A percentile compares a stretch with the other conserved stretches of the same genome.
Conservation (phyloP, 1,284 basidiomycete species). For the Kwoniella shivajii region DNA sequence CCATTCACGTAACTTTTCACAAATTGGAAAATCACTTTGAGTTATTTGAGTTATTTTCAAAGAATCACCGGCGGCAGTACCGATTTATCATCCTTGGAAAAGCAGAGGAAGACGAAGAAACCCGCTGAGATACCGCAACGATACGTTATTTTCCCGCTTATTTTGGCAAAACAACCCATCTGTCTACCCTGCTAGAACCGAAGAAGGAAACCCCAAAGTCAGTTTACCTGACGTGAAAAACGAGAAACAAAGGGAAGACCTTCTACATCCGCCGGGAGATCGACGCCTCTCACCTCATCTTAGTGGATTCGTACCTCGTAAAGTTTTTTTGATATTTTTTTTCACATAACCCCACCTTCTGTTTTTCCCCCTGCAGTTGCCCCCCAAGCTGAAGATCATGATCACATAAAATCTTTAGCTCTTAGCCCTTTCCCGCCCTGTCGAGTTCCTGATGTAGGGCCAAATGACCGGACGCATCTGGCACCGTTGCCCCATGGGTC, state of each 20-base stretch:
- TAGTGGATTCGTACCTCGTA: no score
- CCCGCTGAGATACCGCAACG: neutral
- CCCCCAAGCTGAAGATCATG: neutral
- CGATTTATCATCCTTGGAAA: neutral
- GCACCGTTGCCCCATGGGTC: conserved; percentile 13
- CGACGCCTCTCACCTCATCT: conserved; percentile 11
- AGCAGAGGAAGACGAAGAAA: neutral
- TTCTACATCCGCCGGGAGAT: conserved; percentile 15
- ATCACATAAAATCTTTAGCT: no score
- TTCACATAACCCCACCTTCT: no score
- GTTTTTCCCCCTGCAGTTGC: neutral
- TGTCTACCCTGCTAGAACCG: no score
- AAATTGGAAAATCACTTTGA: neutral
- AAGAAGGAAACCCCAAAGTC: neutral
- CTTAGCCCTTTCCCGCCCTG: no score
- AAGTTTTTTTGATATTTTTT: no score
- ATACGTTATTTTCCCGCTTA: neutral
- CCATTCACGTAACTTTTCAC: neutral
- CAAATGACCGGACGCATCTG: neutral
- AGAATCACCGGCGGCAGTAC: neutral
- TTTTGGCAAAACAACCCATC: no score
- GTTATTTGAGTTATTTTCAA: no score
- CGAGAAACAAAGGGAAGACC: no score
- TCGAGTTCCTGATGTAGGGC: neutral
- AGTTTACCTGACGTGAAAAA: no score